A percentile compares a stretch with the other conserved stretches of the same genome.
These are phyloP conservation scores for Phytomonas serpens DNA, from an alignment of 208 protist species.

Conservation along the genomic window DNA sequence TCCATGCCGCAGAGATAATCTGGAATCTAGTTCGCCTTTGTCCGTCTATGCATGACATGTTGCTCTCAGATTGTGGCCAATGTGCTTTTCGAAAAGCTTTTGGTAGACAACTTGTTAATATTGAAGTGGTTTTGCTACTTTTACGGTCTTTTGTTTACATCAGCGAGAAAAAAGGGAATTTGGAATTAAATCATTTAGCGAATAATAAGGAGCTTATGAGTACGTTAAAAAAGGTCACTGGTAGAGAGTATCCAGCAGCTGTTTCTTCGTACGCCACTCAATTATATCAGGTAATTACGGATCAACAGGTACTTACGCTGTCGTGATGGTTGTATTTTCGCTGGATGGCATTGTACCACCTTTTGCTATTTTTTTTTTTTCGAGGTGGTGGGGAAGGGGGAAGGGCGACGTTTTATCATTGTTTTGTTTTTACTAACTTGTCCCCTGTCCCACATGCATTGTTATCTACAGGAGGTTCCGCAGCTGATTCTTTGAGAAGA, in stretches of 20 bases:
- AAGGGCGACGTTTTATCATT: too few species aligned
- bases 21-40: conserved; percentile 36
- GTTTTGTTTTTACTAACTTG: conserved; percentile 2
- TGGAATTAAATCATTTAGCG: background rate
- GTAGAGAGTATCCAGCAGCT: background rate
- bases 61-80: background rate
- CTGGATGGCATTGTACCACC: background rate
- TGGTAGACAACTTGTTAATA: background rate
- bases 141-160: background rate
- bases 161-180: background rate
- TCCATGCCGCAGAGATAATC: conserved; percentile 22
- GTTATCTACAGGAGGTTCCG: background rate
- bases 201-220: background rate
- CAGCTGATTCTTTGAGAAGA: background rate
- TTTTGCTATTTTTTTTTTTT: conserved; percentile 13
- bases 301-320: background rate
- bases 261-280: background rate
- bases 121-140: background rate
- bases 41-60: background rate
- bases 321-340: background rate
- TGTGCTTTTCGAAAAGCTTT: background rate
- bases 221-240: background rate
- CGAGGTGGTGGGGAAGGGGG: too few species aligned
- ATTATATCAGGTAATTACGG: background rate
- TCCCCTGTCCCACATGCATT: background rate